phyloP scores from a whole-genome alignment of 345 rosid genomes.

The Brassica napus region DNA sequence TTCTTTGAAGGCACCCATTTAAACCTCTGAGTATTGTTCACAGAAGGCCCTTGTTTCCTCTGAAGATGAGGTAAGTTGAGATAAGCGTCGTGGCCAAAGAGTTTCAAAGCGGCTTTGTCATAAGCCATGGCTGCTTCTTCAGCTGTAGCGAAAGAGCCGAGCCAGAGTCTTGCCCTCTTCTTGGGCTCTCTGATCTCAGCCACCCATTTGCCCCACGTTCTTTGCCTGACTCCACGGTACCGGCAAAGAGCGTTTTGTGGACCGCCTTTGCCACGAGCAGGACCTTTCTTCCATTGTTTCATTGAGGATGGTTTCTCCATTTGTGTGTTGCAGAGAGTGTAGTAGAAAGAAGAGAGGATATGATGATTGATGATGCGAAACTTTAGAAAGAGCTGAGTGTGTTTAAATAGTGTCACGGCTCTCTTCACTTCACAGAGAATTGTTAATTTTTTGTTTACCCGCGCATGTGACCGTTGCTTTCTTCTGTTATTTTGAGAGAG shows the following conservation, averaged over 20 bases:
- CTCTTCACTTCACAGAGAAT: conserved; percentile 35
- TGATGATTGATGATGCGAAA: conserved; percentile 36
- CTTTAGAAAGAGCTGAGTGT: conserved; percentile 36
- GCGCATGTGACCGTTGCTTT: conserved; percentile 63
- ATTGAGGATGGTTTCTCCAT: conserved; percentile 52
- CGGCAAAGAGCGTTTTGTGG: conserved; percentile 84
- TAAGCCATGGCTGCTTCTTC: conserved; percentile 99
- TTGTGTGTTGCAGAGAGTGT: conserved; percentile 19
- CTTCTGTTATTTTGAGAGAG: conserved; percentile 32
- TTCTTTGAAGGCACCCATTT: conserved; percentile 87
- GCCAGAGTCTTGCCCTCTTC: conserved; percentile 84
- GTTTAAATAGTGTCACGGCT: conserved; percentile 65
- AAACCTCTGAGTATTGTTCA: conserved; percentile 41
- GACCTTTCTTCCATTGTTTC: conserved; percentile 93
- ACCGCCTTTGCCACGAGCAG: conserved; percentile 90
- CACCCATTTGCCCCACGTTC: conserved; percentile 99
- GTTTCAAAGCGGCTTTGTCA: conserved; percentile 72
- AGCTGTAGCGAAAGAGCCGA: conserved; percentile 84
- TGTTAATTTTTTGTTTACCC: conserved; percentile 31
- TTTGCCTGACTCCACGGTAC: conserved; percentile 85
- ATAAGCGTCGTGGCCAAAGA: conserved; percentile 81
- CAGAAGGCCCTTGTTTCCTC: conserved; percentile 12
- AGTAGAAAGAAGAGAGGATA: conserved; percentile 37
- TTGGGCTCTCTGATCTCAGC: conserved; percentile 96
- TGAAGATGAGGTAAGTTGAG: conserved; percentile 91